These are phyloP conservation scores for Chytriomyces sp. DNA, from an alignment of 192 early-diverging fungal species.

Conservation along the genomic window DNA sequence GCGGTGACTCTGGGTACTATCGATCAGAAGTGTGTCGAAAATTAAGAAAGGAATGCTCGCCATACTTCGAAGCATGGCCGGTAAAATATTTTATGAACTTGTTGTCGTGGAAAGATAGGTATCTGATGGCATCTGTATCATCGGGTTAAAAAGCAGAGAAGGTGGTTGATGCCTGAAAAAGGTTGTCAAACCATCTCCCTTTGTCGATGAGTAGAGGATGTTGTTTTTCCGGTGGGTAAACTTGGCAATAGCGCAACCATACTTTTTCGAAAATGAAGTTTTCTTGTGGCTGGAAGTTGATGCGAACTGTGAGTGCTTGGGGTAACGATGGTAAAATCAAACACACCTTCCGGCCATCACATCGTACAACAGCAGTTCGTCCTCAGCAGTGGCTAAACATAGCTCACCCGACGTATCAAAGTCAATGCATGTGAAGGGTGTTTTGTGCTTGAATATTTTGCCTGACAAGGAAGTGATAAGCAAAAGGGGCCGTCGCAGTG, in stretches of 20 bases:
- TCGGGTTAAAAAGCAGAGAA: neutral
- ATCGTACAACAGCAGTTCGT: slow-evolving; percentile 91
- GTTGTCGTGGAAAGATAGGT: slow-evolving; percentile 94
- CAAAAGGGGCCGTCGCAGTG: too few relatives aligned
- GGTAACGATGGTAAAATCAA: neutral
- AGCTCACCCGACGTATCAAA: slow-evolving; percentile 78
- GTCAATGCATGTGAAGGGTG: slow-evolving; percentile 77
- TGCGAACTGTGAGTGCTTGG: neutral
- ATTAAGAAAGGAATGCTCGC: neutral
- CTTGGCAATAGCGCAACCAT: slow-evolving; percentile 85
- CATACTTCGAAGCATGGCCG: slow-evolving; percentile 77
- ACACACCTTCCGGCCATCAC: slow-evolving; percentile 78
- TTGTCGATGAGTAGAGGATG: slow-evolving; percentile 92
- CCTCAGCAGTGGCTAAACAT: slow-evolving; percentile 78
- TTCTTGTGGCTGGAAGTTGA: slow-evolving; percentile 61
- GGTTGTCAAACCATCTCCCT: slow-evolving; percentile 74
- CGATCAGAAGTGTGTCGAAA: neutral
- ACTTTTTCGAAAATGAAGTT: slow-evolving; percentile 90
- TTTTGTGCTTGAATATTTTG: slow-evolving; percentile 82
- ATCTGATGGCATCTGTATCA: slow-evolving; percentile 82
- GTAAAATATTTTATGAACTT: slow-evolving; percentile 91
- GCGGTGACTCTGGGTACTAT: slow-evolving; percentile 64
- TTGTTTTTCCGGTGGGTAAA: slow-evolving; percentile 83
- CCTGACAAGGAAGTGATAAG: slow-evolving; percentile 18
- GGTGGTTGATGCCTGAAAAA: neutral